Percentiles rank a stretch among this genome's conserved stretches.
phyloP scores from a whole-genome alignment of 2,329 filamentous ascomycete species.

The Clarireedia homoeocarpa region DNA sequence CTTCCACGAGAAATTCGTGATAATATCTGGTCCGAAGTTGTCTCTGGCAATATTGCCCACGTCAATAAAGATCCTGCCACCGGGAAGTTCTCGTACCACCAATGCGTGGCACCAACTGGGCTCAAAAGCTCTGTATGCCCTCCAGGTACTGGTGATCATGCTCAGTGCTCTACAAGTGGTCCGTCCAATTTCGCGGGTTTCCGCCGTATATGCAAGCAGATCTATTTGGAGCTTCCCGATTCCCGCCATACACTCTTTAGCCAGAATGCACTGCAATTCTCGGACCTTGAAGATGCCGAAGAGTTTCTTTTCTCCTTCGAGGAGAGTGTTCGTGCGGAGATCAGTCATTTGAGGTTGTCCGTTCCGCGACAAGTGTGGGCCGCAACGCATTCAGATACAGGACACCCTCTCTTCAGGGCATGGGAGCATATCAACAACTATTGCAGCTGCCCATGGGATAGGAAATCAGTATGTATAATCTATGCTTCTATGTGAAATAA shows the following conservation, averaged over 20 bases:
- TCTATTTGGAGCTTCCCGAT: conserved; percentile 13
- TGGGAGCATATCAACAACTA: conserved; percentile 19
- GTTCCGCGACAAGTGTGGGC: conserved; percentile 6
- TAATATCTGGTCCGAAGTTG: conserved; percentile 14
- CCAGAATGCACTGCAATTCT: conserved; percentile 19
- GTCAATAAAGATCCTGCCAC: conserved; percentile 1
- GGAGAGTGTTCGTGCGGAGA: conserved; percentile 12
- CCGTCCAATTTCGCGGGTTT: conserved; percentile 3
- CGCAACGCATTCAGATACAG: background rate
- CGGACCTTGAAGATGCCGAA: conserved; percentile 10
- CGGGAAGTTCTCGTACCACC: background rate
- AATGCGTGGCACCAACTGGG: background rate
- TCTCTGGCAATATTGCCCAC: conserved; percentile 13
- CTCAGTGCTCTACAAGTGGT: conserved; percentile 4
- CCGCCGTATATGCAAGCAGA: conserved; percentile 17
- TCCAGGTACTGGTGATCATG: conserved; percentile 13
- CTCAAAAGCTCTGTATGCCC: conserved; percentile 11
- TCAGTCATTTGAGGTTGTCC: conserved; percentile 15
- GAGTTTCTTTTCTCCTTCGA: conserved; percentile 16
- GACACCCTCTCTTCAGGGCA: background rate
- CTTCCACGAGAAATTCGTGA: conserved; percentile 15
- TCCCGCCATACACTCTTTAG: conserved; percentile 10
- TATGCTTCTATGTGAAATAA: background rate
- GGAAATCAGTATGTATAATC: conserved; percentile 12
- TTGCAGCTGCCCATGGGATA: conserved; percentile 18